phyloP scores from a whole-genome alignment of 306 rosid species.

The Vicia villosa region DNA sequence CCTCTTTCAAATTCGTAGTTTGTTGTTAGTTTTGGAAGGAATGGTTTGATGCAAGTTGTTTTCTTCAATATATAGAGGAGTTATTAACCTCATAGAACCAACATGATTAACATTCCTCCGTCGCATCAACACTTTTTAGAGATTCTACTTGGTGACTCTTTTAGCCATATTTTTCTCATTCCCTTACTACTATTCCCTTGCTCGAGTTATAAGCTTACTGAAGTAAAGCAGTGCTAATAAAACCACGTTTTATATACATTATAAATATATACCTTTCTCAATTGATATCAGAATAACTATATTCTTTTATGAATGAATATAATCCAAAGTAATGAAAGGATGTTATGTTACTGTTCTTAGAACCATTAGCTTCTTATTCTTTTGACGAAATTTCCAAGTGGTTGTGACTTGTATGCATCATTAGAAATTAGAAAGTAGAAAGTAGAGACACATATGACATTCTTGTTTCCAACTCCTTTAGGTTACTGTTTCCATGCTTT shows the following conservation, averaged over 20 bases:
- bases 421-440: conserved; percentile 31
- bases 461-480: conserved; percentile 23
- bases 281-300: conserved; percentile 33
- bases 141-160: conserved; percentile 1
- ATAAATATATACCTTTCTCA: background rate
- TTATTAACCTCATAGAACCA: conserved; percentile 24
- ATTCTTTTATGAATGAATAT: conserved; percentile 30
- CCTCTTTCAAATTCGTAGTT: background rate
- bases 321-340: conserved; percentile 10
- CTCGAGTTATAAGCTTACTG: background rate
- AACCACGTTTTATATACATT: conserved; percentile 24
- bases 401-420: conserved; percentile 37
- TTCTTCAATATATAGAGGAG: conserved; percentile 40
- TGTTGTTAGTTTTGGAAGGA: conserved; percentile 16
- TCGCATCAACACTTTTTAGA: conserved; percentile 28
- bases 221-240: conserved; percentile 4
- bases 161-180: conserved; percentile 25
- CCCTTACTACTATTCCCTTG: conserved; percentile 16
- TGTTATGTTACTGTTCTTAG: background rate
- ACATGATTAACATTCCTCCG: conserved; percentile 38
- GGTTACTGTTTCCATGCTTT: conserved; percentile 7
- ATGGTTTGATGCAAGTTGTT: conserved; percentile 20
- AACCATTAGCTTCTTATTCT: conserved; percentile 30
- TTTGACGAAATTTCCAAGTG: conserved; percentile 20
- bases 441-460: conserved; percentile 35